Conservation (phyloP, 2,329 filamentous ascomycete genomes). For the Hypoxylon sp. region DNA sequence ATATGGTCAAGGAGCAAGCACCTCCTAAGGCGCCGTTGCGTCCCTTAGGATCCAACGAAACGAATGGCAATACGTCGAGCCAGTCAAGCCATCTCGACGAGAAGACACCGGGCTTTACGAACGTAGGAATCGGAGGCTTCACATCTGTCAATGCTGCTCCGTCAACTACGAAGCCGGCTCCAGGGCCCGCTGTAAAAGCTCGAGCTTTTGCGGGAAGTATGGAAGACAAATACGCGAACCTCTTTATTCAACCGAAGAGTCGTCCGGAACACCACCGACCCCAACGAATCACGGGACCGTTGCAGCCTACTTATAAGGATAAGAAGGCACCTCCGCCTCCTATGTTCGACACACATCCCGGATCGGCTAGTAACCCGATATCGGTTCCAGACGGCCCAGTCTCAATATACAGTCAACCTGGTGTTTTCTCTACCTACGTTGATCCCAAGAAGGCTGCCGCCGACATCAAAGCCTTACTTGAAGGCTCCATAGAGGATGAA, state of each 20-base stretch:
- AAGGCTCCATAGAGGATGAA: conserved; percentile 84
- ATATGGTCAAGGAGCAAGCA: conserved; percentile 65
- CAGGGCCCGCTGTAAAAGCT: conserved; percentile 51
- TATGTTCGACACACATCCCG: conserved; percentile 63
- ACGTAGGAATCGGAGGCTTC: conserved; percentile 20
- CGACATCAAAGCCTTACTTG: conserved; percentile 85
- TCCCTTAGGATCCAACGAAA: conserved; percentile 56
- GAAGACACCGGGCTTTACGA: conserved; percentile 35
- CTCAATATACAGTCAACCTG: conserved; percentile 57
- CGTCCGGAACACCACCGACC: conserved; percentile 72
- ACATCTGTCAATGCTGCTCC: conserved; percentile 29
- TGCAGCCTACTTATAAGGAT: conserved; percentile 64
- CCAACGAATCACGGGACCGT: conserved; percentile 64
- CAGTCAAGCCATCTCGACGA: conserved; percentile 35
- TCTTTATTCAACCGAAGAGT: conserved; percentile 69
- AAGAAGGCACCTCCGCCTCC: conserved; percentile 63
- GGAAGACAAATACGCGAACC: conserved; percentile 68
- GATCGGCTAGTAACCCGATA: conserved; percentile 53
- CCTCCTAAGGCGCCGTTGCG: conserved; percentile 62
- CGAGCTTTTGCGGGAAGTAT: conserved; percentile 51
- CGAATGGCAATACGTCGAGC: conserved; percentile 44
- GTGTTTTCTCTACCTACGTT: conserved; percentile 73
- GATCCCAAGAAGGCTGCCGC: conserved; percentile 80
- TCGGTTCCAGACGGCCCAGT: conserved; percentile 48
- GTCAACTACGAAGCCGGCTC: conserved; percentile 25